Conservation (phyloP, 495 filamentous ascomycete species). For the Aspergillus nanangensis region DNA sequence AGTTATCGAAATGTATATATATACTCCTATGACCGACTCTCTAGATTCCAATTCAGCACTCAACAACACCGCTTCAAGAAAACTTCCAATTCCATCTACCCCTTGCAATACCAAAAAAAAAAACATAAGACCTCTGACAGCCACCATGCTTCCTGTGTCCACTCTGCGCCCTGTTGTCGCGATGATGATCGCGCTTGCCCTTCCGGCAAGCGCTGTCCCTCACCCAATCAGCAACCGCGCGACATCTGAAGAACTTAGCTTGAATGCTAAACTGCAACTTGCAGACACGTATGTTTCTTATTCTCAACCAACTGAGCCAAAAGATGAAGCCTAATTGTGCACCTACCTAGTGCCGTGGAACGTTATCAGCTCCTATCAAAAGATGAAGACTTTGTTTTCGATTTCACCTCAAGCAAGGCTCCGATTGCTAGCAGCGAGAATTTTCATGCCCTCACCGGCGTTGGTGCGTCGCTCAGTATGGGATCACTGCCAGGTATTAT, state of each 20-base stretch:
- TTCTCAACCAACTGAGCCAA: not conserved
- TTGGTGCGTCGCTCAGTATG: conserved; percentile 19
- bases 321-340: not conserved
- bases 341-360: conserved; percentile 22
- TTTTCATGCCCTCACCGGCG: conserved; percentile 15
- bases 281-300: conserved; percentile 17
- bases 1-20: conserved; percentile 6
- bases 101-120: conserved; percentile 1
- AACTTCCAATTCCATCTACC: not conserved
- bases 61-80: not conserved
- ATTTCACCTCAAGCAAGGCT: conserved; percentile 25
- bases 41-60: not conserved
- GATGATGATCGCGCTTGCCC: conserved; percentile 6
- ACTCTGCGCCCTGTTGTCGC: conserved; percentile 8
- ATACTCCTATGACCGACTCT: not conserved
- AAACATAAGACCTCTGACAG: not conserved
- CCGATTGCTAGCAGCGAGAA: conserved; percentile 19
- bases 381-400: conserved; percentile 37
- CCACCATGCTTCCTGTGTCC: conserved; percentile 12
- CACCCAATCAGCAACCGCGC: conserved; percentile 10
- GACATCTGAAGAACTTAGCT: conserved; percentile 18
- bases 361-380: conserved; percentile 31
- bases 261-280: conserved; percentile 19
- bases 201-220: conserved; percentile 17
- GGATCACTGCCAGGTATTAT: conserved; percentile 24